Percentiles rank a stretch among this genome's conserved stretches.
Evolutionary conservation across 768 basidiomycete genomes (phyloP).

Genomic region (Leccinum fibrillosum): DNA sequence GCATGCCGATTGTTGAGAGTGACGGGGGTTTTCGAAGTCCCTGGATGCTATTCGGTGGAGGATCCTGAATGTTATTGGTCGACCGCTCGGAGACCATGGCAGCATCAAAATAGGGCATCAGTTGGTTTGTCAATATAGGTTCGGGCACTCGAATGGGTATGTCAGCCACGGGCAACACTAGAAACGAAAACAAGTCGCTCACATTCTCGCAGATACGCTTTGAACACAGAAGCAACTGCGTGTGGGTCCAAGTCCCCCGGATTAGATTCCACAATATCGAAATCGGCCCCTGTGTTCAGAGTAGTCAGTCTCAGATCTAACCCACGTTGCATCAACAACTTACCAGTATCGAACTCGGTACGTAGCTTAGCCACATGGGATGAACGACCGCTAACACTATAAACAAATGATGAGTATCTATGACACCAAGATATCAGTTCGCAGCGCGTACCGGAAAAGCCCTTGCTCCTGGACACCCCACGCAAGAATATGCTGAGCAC

Average conservation of each 20-base stretch:
- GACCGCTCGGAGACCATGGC: conserved; percentile 58
- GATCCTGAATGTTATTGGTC: conserved; percentile 27
- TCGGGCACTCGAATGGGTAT: conserved; percentile 67
- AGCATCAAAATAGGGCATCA: conserved; percentile 76
- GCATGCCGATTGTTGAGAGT: conserved; percentile 74
- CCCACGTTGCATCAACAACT: conserved; percentile 16
- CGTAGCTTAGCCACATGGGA: conserved; percentile 75
- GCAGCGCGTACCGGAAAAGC: conserved; percentile 64
- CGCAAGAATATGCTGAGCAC: conserved; percentile 73
- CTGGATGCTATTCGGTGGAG: conserved; percentile 36
- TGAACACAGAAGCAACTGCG: conserved; percentile 90
- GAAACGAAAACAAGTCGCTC: conserved; percentile 35
- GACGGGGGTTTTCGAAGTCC: conserved; percentile 74
- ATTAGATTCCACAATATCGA: conserved; percentile 70
- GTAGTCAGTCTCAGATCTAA: conserved; percentile 4
- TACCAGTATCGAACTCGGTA: conserved; percentile 79
- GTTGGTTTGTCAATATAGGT: conserved; percentile 70
- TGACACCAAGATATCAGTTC: not conserved
- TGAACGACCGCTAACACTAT: conserved; percentile 77
- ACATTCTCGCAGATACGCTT: conserved; percentile 91
- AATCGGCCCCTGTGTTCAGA: conserved; percentile 67
- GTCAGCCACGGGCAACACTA: conserved; percentile 1
- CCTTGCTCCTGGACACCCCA: conserved; percentile 90
- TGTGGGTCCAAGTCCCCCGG: conserved; percentile 93
- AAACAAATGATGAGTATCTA: conserved; percentile 10